phyloP scores from a whole-genome alignment of 148 eudicot species.

The Camellia granthamiana region DNA sequence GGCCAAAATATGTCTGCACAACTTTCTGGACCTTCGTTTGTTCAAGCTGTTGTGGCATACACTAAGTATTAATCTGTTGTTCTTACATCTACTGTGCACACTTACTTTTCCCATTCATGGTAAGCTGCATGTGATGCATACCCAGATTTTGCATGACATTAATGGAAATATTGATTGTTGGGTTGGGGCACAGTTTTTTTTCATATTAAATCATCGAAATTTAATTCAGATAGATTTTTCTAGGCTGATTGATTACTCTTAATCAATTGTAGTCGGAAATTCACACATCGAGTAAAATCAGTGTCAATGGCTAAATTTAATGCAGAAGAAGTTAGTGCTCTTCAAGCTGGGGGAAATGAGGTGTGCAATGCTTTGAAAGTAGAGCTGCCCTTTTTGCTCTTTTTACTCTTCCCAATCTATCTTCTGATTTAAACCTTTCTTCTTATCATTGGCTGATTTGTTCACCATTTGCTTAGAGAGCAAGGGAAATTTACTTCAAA shows the following conservation, averaged over 20 bases:
- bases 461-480: slow-evolving; percentile 38
- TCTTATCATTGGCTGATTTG: slow-evolving; percentile 11
- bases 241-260: not conserved
- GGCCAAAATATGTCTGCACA: slow-evolving; percentile 64
- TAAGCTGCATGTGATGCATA: not conserved
- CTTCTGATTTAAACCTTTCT: not conserved
- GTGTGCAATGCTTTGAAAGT: slow-evolving; percentile 17
- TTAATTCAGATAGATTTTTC: not conserved
- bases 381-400: not conserved
- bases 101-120: not conserved
- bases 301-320: slow-evolving; percentile 61
- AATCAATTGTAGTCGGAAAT: slow-evolving; percentile 43
- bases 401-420: not conserved
- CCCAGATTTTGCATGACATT: not conserved
- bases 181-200: not conserved
- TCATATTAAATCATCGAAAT: too few relatives aligned
- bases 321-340: slow-evolving; percentile 45
- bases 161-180: not conserved
- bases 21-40: slow-evolving; percentile 64
- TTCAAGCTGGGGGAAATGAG: slow-evolving; percentile 63
- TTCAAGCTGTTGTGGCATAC: slow-evolving; percentile 60
- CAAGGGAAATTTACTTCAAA: slow-evolving; percentile 64
- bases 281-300: slow-evolving; percentile 61
- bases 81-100: not conserved
- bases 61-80: slow-evolving; percentile 35